Percentiles rank a stretch among this genome's conserved stretches.
Conservation (phyloP, 2,329 filamentous ascomycete genomes). For the Decorospora gaudefroyi region DNA sequence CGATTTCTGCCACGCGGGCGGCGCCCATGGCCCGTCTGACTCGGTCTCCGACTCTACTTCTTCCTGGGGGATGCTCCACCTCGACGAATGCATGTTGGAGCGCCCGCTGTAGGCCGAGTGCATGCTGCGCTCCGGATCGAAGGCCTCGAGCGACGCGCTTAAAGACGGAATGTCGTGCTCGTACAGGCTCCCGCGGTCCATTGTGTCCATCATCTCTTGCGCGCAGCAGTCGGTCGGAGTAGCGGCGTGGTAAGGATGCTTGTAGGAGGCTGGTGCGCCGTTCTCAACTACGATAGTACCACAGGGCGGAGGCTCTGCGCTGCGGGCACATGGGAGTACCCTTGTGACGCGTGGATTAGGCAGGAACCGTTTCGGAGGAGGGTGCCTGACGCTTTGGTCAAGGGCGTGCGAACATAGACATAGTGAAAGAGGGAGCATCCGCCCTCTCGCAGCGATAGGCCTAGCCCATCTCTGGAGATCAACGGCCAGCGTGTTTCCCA, state of each 20-base stretch:
- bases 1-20: constrained; percentile 65
- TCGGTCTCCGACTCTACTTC: constrained; percentile 52
- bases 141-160: constrained; percentile 47
- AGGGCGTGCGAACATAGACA: constrained; percentile 10
- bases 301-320: constrained; percentile 30
- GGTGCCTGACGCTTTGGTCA: constrained; percentile 31
- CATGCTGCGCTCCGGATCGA: constrained; percentile 46
- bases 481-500: constrained; percentile 31
- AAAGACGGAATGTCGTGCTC: constrained; percentile 47
- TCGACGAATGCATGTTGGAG: constrained; percentile 64
- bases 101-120: constrained; percentile 55
- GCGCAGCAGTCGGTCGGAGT: constrained; percentile 15
- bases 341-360: constrained; percentile 42
- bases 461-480: constrained; percentile 16
- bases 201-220: constrained; percentile 35
- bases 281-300: constrained; percentile 28
- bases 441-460: constrained; percentile 20
- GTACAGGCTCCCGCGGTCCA: constrained; percentile 44
- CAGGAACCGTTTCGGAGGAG: constrained; percentile 18
- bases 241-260: constrained; percentile 13
- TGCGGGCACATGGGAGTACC: constrained; percentile 39
- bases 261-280: constrained; percentile 26
- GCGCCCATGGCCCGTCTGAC: constrained; percentile 63
- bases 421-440: constrained; percentile 12
- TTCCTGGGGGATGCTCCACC: constrained; percentile 44